A percentile compares a stretch with the other conserved stretches of the same genome.
These are phyloP conservation scores for Marasmius fiardii DNA, from an alignment of 1,284 basidiomycete species.

Conservation along the genomic window DNA sequence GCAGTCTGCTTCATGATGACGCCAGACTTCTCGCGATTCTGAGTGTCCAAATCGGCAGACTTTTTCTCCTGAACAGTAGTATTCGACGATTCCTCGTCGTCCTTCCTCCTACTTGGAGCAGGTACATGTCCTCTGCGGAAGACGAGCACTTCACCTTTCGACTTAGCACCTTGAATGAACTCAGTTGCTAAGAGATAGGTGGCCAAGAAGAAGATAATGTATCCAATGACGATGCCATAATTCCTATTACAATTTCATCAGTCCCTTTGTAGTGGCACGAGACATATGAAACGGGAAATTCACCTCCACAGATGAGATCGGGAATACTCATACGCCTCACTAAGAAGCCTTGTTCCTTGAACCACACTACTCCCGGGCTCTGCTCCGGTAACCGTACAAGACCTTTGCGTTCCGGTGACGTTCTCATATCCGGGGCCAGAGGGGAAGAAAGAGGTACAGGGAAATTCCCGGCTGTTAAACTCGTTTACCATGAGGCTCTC, in stretches of 20 bases:
- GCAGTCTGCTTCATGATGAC: constrained; percentile 12
- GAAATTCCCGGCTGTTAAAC: constrained; percentile 31
- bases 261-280: background rate
- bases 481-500: constrained; percentile 44
- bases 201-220: constrained; percentile 25
- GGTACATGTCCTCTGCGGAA: constrained; percentile 33
- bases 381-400: constrained; percentile 39
- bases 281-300: background rate
- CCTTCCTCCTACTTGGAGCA: constrained; percentile 4
- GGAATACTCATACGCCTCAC: constrained; percentile 36
- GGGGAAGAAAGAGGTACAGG: constrained; percentile 31
- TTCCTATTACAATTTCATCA: constrained; percentile 28
- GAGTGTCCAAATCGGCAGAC: background rate
- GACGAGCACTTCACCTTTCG: constrained; percentile 44
- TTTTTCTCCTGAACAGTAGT: constrained; percentile 2
- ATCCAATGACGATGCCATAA: constrained; percentile 36
- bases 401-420: constrained; percentile 21
- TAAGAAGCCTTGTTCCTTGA: constrained; percentile 36
- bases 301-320: constrained; percentile 36
- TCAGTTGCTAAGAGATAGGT: constrained; percentile 41
- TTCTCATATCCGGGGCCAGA: constrained; percentile 28
- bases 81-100: constrained; percentile 20
- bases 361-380: constrained; percentile 32
- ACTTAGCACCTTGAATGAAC: constrained; percentile 32
- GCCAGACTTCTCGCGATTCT: background rate